These are phyloP conservation scores for Cordyceps cicadae DNA, from an alignment of 2,329 filamentous ascomycete species.

Conservation along the genomic window DNA sequence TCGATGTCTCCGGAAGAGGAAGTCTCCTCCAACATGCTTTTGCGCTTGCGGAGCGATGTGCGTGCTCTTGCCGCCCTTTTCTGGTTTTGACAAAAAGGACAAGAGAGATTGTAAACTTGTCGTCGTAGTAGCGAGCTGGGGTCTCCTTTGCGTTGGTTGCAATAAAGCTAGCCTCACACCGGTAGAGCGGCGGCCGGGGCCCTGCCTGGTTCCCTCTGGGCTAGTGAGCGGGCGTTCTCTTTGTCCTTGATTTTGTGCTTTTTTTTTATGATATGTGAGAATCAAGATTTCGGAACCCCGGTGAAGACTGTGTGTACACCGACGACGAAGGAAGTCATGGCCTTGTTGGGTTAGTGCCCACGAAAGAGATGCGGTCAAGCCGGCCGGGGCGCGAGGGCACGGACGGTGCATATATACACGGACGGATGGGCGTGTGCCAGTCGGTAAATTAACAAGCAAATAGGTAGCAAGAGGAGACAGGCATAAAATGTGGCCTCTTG, in stretches of 20 bases:
- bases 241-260: background rate
- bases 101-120: background rate
- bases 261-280: background rate
- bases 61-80: background rate
- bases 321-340: background rate
- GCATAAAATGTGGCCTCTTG: background rate
- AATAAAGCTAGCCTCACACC: conserved; percentile 8
- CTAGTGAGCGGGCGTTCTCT: background rate
- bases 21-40: background rate
- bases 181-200: conserved; percentile 1
- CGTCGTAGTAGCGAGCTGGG: background rate
- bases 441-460: background rate
- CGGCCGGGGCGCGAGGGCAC: background rate
- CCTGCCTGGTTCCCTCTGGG: background rate
- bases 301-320: background rate
- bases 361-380: conserved; percentile 9
- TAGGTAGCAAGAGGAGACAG: background rate
- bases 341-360: conserved; percentile 1
- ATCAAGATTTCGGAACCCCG: background rate
- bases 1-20: background rate
- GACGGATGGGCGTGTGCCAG: conserved; percentile 3
- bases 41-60: no score
- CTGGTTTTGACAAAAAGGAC: background rate
- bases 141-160: background rate
- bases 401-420: conserved; percentile 5